Evolutionary conservation across 352 stramenopile genomes (phyloP).

Genomic region (Thraustochytrium striatum): DNA sequence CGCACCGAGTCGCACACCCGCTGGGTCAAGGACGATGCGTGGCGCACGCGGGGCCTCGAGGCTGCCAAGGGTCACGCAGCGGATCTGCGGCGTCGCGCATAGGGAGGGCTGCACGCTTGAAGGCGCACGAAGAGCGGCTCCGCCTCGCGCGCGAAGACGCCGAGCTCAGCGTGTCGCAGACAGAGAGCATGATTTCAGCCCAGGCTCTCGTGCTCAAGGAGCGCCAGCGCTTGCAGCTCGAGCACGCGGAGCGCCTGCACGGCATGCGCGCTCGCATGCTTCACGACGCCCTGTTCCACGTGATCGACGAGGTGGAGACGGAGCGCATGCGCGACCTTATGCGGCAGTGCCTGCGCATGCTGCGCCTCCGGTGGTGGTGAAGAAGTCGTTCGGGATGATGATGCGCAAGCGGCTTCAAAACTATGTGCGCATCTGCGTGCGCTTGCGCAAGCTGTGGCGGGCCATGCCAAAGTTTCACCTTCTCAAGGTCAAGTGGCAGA

Average conservation of each 20-base stretch:
- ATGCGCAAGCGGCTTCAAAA: constrained; percentile 47
- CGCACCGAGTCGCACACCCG: no score
- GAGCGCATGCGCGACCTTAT: constrained; percentile 39
- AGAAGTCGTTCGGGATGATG: constrained; percentile 42
- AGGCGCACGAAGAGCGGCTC: constrained; percentile 2
- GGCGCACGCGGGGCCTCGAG: no score
- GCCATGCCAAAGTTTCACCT: constrained; percentile 48
- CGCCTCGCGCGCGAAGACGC: constrained; percentile 15
- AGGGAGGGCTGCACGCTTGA: no score
- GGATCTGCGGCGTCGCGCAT: no score
- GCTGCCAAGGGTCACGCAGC: no score
- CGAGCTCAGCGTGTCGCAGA: constrained; percentile 30
- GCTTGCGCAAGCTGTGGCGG: constrained; percentile 44
- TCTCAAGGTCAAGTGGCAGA: constrained; percentile 44
- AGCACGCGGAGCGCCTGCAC: constrained; percentile 30
- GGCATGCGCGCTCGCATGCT: constrained; percentile 49
- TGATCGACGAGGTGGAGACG: constrained; percentile 47
- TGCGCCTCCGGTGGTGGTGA: constrained; percentile 44
- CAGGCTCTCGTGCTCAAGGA: constrained; percentile 25
- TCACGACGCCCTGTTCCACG: constrained; percentile 45
- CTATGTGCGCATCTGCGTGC: constrained; percentile 44
- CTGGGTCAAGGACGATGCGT: no score
- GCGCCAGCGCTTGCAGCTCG: constrained; percentile 14
- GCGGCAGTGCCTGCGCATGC: constrained; percentile 48
- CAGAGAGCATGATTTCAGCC: constrained; percentile 10